Percentiles rank a stretch among this genome's conserved stretches.
phyloP scores from a whole-genome alignment of 2,329 filamentous ascomycete genomes.

The Aspergillus phoenicis region DNA sequence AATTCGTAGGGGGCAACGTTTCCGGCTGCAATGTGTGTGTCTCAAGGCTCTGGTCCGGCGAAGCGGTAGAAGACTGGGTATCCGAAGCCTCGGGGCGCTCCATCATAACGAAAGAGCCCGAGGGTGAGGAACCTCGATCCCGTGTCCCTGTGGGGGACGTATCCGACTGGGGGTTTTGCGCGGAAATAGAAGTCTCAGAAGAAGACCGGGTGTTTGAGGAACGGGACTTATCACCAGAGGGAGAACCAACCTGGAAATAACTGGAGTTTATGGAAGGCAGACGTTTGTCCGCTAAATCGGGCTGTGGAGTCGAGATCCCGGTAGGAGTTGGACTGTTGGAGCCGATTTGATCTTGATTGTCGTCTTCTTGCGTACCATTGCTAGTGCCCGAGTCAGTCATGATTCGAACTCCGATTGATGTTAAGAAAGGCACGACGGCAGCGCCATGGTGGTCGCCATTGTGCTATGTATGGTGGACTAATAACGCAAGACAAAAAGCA shows the following conservation, averaged over 20 bases:
- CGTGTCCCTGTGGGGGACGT: constrained; percentile 26
- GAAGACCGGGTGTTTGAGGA: constrained; percentile 43
- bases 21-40: constrained; percentile 32
- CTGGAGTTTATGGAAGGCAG: constrained; percentile 90
- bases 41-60: constrained; percentile 27
- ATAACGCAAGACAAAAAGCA: not conserved
- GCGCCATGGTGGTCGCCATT: constrained; percentile 14
- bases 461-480: not conserved
- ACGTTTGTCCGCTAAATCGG: constrained; percentile 91
- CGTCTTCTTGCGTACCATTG: constrained; percentile 43
- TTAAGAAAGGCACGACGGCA: constrained; percentile 9
- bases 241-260: constrained; percentile 99
- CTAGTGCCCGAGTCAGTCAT: constrained; percentile 33
- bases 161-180: constrained; percentile 29
- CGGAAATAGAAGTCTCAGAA: constrained; percentile 31
- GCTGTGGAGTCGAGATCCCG: constrained; percentile 88
- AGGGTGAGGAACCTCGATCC: constrained; percentile 36
- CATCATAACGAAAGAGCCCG: constrained; percentile 47
- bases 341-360: constrained; percentile 55
- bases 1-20: constrained; percentile 35
- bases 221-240: constrained; percentile 69
- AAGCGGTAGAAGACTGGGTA: constrained; percentile 31
- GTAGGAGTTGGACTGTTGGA: constrained; percentile 82
- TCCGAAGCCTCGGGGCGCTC: constrained; percentile 40
- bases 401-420: constrained; percentile 1